Evolutionary conservation across 345 rosid species (phyloP).

Genomic region (Clarkia xantiana): DNA sequence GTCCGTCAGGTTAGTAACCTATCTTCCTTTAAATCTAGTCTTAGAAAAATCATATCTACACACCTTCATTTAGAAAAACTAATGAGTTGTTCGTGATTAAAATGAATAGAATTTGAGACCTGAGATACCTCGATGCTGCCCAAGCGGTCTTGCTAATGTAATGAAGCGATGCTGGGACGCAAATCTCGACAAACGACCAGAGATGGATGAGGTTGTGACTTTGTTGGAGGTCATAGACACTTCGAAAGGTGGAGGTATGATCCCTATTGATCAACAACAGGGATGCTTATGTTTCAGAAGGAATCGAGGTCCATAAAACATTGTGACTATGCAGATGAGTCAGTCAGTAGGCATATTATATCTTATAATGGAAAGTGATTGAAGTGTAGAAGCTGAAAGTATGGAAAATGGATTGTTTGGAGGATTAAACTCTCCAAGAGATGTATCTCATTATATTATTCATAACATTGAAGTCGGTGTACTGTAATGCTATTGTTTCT

Average conservation of each 20-base stretch:
- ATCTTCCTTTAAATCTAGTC: no score
- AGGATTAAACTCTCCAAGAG: no score
- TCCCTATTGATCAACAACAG: constrained; percentile 68
- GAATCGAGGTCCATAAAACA: constrained; percentile 52
- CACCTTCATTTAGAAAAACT: no score
- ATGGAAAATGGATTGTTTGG: no score
- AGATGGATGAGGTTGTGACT: constrained; percentile 84
- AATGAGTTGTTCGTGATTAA: no score
- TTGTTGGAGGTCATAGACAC: constrained; percentile 86
- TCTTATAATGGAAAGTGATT: neutral
- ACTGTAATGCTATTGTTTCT: no score
- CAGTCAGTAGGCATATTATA: no score
- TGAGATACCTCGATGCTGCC: constrained; percentile 96
- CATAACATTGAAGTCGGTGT: no score
- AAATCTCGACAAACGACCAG: constrained; percentile 81
- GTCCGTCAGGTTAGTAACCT: constrained; percentile 65
- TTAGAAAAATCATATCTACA: no score
- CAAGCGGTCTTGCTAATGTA: constrained; percentile 68
- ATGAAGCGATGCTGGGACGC: constrained; percentile 99
- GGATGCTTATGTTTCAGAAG: constrained; percentile 78
- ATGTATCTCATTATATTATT: no score
- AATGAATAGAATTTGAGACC: constrained; percentile 69
- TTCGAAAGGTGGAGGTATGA: constrained; percentile 93
- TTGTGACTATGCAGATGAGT: neutral
- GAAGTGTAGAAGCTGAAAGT: no score